A percentile compares a stretch with the other conserved stretches of the same genome.
Conservation (phyloP, 257 asterid species). For the Solanum ossicruentum region DNA sequence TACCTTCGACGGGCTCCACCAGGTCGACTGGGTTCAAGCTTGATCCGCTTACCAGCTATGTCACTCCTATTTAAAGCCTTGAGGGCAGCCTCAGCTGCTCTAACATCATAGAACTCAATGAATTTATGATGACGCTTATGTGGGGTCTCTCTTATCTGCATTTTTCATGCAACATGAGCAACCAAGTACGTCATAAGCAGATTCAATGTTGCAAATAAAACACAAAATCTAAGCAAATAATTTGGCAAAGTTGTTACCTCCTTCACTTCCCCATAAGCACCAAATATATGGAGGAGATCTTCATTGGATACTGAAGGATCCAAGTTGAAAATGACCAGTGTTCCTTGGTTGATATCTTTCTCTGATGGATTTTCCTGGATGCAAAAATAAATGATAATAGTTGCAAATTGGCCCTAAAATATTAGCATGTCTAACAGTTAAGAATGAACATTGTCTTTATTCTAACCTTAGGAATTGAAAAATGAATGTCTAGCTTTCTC, state of each 20-base stretch:
- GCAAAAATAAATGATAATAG: neutral
- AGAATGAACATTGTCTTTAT: neutral
- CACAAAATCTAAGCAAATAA: neutral
- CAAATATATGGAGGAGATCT: constrained; percentile 89
- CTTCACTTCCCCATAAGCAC: constrained; percentile 94
- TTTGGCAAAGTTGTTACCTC: constrained; percentile 41
- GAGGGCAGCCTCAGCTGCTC: constrained; percentile 96
- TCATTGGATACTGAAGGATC: constrained; percentile 89
- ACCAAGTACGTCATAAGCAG: neutral
- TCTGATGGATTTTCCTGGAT: constrained; percentile 93
- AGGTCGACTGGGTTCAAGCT: constrained; percentile 95
- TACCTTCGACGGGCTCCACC: constrained; percentile 97
- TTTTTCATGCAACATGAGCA: neutral
- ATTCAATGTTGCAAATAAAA: neutral
- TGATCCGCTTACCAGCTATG: constrained; percentile 88
- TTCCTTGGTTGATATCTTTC: constrained; percentile 92
- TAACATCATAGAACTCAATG: constrained; percentile 85
- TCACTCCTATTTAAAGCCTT: constrained; percentile 83
- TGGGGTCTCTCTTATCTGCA: constrained; percentile 91
- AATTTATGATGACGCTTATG: constrained; percentile 93
- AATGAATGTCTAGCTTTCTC: constrained; percentile 92
- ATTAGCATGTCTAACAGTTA: neutral
- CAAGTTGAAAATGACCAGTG: constrained; percentile 88
- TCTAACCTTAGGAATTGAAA: constrained; percentile 89
- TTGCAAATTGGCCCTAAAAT: neutral